phyloP scores from a whole-genome alignment of 805 yeast genomes.

The Phaffomyces opuntiae region DNA sequence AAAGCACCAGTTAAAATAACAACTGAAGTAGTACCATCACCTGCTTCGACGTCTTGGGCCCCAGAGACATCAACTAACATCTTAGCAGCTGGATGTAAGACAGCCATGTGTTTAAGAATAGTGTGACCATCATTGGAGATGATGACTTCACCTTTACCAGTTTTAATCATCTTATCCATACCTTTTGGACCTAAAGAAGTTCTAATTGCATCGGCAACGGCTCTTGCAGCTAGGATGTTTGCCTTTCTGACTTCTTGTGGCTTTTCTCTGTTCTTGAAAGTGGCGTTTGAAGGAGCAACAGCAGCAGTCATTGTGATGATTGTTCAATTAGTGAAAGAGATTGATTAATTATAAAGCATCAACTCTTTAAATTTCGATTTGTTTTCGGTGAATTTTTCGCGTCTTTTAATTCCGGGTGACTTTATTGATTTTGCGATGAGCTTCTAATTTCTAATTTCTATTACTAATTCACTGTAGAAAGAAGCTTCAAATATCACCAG shows the following conservation, averaged over 20 bases:
- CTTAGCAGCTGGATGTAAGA: slow-evolving; percentile 96
- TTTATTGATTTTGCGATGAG: background rate
- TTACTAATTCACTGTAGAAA: too few relatives aligned
- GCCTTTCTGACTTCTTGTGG: slow-evolving; percentile 97
- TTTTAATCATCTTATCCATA: slow-evolving; percentile 98
- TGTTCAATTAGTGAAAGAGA: background rate
- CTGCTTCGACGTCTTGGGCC: slow-evolving; percentile 99
- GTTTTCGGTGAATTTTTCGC: background rate
- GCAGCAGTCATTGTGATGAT: slow-evolving; percentile 11
- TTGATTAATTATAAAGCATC: too few relatives aligned
- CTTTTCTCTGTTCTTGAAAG: slow-evolving; percentile 91
- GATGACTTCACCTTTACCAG: slow-evolving; percentile 86
- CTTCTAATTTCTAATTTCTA: background rate
- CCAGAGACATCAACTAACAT: slow-evolving; percentile 97
- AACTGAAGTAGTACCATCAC: slow-evolving; percentile 98
- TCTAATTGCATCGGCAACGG: slow-evolving; percentile 96
- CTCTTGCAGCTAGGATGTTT: slow-evolving; percentile 96
- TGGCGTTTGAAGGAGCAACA: slow-evolving; percentile 60
- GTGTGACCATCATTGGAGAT: slow-evolving; percentile 99
- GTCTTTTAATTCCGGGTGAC: background rate
- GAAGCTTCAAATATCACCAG: background rate
- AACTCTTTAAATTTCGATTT: background rate
- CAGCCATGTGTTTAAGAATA: slow-evolving; percentile 94
- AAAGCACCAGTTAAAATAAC: slow-evolving; percentile 93
- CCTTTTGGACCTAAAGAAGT: slow-evolving; percentile 96